Percentiles rank a stretch among this genome's conserved stretches.
These are phyloP conservation scores for Lathyrus aphaca DNA, from an alignment of 306 rosid genomes.

Conservation along the genomic window DNA sequence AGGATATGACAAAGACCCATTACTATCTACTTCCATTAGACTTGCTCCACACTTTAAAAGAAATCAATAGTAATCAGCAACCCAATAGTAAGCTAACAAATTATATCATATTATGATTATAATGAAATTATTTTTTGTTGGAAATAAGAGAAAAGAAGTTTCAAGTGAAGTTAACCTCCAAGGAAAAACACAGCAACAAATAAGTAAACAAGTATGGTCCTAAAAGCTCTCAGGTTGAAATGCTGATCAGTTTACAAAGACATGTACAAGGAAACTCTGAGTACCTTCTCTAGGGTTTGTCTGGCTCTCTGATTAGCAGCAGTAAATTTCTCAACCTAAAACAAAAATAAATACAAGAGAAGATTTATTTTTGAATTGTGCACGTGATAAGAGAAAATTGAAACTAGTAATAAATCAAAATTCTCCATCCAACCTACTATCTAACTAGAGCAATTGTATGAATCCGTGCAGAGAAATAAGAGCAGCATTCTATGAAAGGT, in stretches of 20 bases:
- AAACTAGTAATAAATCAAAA: background rate
- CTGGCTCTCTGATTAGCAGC: slow-evolving; percentile 75
- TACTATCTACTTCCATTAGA: slow-evolving; percentile 76
- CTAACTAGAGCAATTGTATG: background rate
- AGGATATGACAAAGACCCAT: slow-evolving; percentile 79
- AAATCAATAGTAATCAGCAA: slow-evolving; percentile 23
- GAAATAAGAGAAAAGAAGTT: slow-evolving; percentile 9
- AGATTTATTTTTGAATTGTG: background rate
- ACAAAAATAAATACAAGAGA: slow-evolving; percentile 17
- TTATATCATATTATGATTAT: slow-evolving; percentile 15
- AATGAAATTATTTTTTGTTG: slow-evolving; percentile 10
- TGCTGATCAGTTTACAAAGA: slow-evolving; percentile 9
- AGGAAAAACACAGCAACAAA: slow-evolving; percentile 19
- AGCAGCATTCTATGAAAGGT: slow-evolving; percentile 11
- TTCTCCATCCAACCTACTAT: slow-evolving; percentile 2
- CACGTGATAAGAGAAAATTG: slow-evolving; percentile 4
- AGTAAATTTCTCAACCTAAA: slow-evolving; percentile 64
- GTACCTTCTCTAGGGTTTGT: slow-evolving; percentile 76
- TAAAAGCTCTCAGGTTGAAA: slow-evolving; percentile 5
- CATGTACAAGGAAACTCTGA: slow-evolving; percentile 13
- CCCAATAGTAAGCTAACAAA: slow-evolving; percentile 34
- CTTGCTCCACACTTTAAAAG: slow-evolving; percentile 68
- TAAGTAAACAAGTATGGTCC: background rate
- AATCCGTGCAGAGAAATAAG: slow-evolving; percentile 7
- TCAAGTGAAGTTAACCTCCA: background rate